These are phyloP conservation scores for Pseudocercospora eumusae DNA, from an alignment of 2,329 filamentous ascomycete species.

Conservation along the genomic window DNA sequence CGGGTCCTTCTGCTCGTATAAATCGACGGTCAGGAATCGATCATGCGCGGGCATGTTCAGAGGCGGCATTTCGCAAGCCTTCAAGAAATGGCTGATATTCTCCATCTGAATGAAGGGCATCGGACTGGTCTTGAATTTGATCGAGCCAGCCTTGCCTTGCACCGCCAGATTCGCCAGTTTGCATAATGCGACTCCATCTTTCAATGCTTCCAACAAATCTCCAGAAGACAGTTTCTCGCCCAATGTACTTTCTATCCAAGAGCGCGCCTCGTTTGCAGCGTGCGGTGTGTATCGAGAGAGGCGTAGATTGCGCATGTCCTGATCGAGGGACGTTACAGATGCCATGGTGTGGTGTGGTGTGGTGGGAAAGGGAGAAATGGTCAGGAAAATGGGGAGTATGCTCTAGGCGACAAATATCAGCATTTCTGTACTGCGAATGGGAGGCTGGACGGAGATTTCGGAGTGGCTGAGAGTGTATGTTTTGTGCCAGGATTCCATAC, in stretches of 20 bases:
- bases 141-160: constrained; percentile 71
- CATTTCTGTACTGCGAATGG: neutral
- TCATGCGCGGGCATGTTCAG: constrained; percentile 90
- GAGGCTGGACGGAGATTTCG: neutral
- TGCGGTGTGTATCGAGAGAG: constrained; percentile 89
- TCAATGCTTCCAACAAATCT: constrained; percentile 82
- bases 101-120: constrained; percentile 99
- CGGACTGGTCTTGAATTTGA: constrained; percentile 85
- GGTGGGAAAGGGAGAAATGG: neutral
- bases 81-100: constrained; percentile 95
- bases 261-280: constrained; percentile 78
- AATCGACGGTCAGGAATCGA: constrained; percentile 92
- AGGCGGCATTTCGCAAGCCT: constrained; percentile 80
- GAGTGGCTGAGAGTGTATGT: constrained; percentile 6
- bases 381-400: neutral
- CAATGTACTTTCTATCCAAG: constrained; percentile 82
- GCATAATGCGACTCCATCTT: constrained; percentile 91
- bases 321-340: constrained; percentile 88
- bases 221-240: constrained; percentile 69
- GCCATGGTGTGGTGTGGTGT: constrained; percentile 63
- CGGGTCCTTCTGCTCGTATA: constrained; percentile 94
- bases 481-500: constrained; percentile 6
- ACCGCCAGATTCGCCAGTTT: constrained; percentile 82
- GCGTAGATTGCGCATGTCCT: constrained; percentile 91
- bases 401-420: neutral